These are phyloP conservation scores for Trichoderma reesei DNA, from an alignment of 495 filamentous ascomycete species.

Conservation along the genomic window DNA sequence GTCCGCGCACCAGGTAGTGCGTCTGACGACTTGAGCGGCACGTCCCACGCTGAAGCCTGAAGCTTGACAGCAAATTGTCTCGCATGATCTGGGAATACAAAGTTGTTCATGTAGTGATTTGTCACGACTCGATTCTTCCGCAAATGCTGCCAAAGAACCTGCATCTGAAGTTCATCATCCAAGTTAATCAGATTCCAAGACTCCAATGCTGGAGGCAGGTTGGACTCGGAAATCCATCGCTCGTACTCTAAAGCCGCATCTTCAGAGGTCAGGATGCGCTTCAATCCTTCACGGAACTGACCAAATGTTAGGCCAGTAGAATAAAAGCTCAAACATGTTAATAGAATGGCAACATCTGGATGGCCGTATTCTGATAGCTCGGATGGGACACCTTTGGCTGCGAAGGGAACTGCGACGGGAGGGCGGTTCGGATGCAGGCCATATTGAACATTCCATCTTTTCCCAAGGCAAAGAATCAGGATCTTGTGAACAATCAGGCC, in stretches of 20 bases:
- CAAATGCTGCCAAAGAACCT: conserved; percentile 37
- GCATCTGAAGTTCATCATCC: conserved; percentile 36
- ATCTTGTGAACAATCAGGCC: neutral
- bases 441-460: conserved; percentile 61
- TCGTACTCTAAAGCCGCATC: conserved; percentile 47
- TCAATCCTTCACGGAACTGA: conserved; percentile 41
- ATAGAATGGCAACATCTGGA: conserved; percentile 55
- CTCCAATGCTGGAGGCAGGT: conserved; percentile 30
- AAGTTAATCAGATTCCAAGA: conserved; percentile 50
- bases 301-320: conserved; percentile 48
- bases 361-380: conserved; percentile 62
- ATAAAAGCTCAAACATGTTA: conserved; percentile 63
- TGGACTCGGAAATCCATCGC: conserved; percentile 37
- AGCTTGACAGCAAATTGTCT: conserved; percentile 56
- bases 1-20: conserved; percentile 24
- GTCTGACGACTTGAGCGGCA: conserved; percentile 32
- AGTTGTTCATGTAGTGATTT: conserved; percentile 51
- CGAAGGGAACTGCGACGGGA: conserved; percentile 58
- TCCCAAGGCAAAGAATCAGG: conserved; percentile 17
- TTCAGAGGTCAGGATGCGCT: conserved; percentile 43
- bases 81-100: conserved; percentile 58
- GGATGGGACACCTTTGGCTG: conserved; percentile 56
- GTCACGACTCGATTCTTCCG: conserved; percentile 41
- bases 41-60: conserved; percentile 62
- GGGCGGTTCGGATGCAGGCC: conserved; percentile 43